A percentile compares a stretch with the other conserved stretches of the same genome.
phyloP scores from a whole-genome alignment of 225 moss, liverwort and hornwort species.

The Bryoerythrophyllum caledonicum region DNA sequence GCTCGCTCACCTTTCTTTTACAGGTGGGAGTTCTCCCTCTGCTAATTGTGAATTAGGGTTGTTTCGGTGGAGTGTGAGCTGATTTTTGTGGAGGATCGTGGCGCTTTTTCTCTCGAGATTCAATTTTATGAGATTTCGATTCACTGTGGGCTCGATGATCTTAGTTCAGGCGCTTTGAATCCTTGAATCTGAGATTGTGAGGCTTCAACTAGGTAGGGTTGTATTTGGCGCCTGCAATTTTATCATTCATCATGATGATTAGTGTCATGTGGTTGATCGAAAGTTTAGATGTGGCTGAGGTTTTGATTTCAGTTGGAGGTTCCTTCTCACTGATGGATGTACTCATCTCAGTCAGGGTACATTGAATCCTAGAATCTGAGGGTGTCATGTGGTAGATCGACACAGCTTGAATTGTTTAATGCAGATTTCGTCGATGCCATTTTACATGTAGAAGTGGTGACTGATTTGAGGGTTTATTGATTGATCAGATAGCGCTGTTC shows the following conservation, averaged over 20 bases:
- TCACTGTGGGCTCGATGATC: neutral
- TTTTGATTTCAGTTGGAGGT: too few relatives aligned
- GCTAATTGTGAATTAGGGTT: neutral
- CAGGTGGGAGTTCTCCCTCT: slow-evolving; percentile 21
- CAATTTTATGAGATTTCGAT: neutral
- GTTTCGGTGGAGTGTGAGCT: too few relatives aligned
- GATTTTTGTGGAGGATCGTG: too few relatives aligned
- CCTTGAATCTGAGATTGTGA: neutral
- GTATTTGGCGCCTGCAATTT: neutral
- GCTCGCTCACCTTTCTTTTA: slow-evolving; percentile 66
- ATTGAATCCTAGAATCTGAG: too few relatives aligned
- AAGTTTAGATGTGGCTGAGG: too few relatives aligned
- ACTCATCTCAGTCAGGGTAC: too few relatives aligned
- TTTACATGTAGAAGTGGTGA: neutral
- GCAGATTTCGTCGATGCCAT: too few relatives aligned
- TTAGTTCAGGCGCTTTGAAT: neutral
- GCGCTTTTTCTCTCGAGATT: too few relatives aligned
- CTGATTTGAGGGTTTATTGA: neutral
- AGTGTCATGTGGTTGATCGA: neutral
- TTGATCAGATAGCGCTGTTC: slow-evolving; percentile 71
- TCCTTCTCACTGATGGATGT: too few relatives aligned
- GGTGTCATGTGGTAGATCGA: too few relatives aligned
- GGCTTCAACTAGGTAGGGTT: neutral
- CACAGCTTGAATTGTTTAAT: too few relatives aligned
- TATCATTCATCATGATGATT: neutral